These are phyloP conservation scores for Calonectria naviculata DNA, from an alignment of 2,329 filamentous ascomycete genomes.

Conservation along the genomic window DNA sequence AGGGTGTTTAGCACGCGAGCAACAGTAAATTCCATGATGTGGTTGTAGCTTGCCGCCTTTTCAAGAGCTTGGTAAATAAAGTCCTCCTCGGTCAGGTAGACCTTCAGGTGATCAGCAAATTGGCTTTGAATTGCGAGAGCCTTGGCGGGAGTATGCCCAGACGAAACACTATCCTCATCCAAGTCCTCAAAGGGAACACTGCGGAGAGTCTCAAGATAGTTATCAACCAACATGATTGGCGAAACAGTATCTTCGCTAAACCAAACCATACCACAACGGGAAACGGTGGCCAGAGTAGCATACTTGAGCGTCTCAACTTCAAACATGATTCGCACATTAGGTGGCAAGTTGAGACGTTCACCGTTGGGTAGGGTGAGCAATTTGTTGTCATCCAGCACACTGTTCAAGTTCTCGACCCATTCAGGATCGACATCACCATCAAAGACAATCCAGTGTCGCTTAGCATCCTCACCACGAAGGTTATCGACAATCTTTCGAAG, in stretches of 20 bases:
- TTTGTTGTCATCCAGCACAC: slow-evolving; percentile 99
- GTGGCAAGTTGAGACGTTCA: slow-evolving; percentile 92
- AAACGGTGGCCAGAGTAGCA: slow-evolving; percentile 97
- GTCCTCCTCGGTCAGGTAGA: slow-evolving; percentile 80
- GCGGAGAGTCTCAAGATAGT: slow-evolving; percentile 88
- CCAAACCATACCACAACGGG: slow-evolving; percentile 99
- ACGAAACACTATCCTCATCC: slow-evolving; percentile 87
- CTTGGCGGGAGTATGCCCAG: slow-evolving; percentile 81
- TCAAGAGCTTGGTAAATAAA: slow-evolving; percentile 84
- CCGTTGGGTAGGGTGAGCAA: slow-evolving; percentile 96
- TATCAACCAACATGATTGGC: slow-evolving; percentile 88
- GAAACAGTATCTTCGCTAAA: slow-evolving; percentile 99
- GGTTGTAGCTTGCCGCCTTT: slow-evolving; percentile 82
- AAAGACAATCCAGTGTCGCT: slow-evolving; percentile 99
- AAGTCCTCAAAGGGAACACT: slow-evolving; percentile 92
- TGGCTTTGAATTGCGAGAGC: slow-evolving; percentile 82
- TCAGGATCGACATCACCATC: slow-evolving; percentile 99
- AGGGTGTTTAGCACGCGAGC: slow-evolving; percentile 91
- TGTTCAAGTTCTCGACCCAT: slow-evolving; percentile 99
- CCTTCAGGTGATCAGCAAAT: slow-evolving; percentile 82
- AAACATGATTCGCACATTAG: slow-evolving; percentile 99
- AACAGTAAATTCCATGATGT: slow-evolving; percentile 98
- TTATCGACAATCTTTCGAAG: slow-evolving; percentile 99
- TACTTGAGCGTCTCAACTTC: slow-evolving; percentile 99
- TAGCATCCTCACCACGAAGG: slow-evolving; percentile 93